These are phyloP conservation scores for Candida gorgasii DNA, from an alignment of 805 yeast species.

Conservation along the genomic window DNA sequence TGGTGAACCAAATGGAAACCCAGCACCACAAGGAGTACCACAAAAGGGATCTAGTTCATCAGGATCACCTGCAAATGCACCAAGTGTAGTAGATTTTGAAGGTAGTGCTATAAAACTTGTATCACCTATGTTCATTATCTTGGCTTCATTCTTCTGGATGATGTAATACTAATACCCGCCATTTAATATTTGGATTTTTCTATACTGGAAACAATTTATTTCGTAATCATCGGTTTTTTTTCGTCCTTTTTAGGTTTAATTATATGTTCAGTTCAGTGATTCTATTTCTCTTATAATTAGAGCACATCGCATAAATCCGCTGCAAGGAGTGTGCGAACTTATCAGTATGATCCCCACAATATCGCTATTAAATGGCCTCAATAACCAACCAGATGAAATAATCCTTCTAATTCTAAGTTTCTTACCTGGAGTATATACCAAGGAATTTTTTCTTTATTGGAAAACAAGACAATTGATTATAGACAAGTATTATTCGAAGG, in stretches of 20 bases:
- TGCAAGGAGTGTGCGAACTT: too few relatives aligned
- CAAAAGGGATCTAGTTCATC: not conserved
- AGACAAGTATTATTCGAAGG: conserved; percentile 28
- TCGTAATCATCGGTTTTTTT: too few relatives aligned
- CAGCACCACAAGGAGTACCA: not conserved
- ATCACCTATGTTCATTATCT: not conserved
- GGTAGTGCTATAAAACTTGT: not conserved
- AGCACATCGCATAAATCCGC: too few relatives aligned
- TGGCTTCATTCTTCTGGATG: not conserved
- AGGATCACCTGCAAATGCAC: too few relatives aligned
- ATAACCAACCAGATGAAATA: conserved; percentile 23
- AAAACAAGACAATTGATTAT: conserved; percentile 24
- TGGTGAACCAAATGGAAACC: too few relatives aligned
- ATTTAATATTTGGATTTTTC: too few relatives aligned
- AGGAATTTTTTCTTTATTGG: conserved; percentile 24
- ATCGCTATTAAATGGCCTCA: too few relatives aligned
- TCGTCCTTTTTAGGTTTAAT: not conserved
- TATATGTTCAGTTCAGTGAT: too few relatives aligned
- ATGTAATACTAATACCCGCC: not conserved
- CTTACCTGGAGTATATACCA: conserved; percentile 22
- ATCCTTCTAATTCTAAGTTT: conserved; percentile 18
- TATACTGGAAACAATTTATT: too few relatives aligned
- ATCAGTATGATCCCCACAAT: too few relatives aligned
- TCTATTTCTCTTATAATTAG: too few relatives aligned
- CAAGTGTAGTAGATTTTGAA: not conserved